These are phyloP conservation scores for Globisporangium cederbergense DNA, from an alignment of 352 stramenopile genomes.

Conservation along the genomic window DNA sequence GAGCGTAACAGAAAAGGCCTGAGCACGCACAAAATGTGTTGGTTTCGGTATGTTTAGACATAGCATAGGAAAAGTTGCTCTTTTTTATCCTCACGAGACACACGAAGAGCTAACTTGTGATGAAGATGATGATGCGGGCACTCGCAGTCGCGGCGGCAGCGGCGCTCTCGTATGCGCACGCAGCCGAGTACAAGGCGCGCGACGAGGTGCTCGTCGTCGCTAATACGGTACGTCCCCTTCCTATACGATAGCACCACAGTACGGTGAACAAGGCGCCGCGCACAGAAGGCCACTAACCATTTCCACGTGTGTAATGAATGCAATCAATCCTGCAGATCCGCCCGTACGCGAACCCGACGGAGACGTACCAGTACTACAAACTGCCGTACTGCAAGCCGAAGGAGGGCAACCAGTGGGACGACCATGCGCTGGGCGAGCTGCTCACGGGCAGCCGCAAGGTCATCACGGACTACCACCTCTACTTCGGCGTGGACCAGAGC, in stretches of 20 bases:
- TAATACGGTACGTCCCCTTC: conserved; percentile 47
- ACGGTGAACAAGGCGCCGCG: not conserved
- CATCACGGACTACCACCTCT: conserved; percentile 79
- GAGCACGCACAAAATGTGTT: no score
- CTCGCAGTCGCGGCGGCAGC: conserved; percentile 1
- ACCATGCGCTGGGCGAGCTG: conserved; percentile 92
- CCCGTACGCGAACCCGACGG: conserved; percentile 97
- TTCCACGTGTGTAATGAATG: not conserved
- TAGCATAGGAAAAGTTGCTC: not conserved
- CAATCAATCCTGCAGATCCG: conserved; percentile 40
- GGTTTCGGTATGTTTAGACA: no score
- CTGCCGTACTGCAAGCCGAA: conserved; percentile 94
- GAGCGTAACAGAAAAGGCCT: no score
- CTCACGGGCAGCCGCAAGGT: conserved; percentile 95
- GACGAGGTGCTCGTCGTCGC: conserved; percentile 70
- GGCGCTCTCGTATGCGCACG: conserved; percentile 3
- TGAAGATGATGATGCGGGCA: not conserved
- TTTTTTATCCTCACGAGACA: not conserved
- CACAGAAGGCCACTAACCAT: not conserved
- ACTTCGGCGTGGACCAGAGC: conserved; percentile 75
- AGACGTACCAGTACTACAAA: conserved; percentile 99
- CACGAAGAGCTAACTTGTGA: conserved; percentile 8
- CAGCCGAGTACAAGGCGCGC: conserved; percentile 39
- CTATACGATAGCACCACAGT: not conserved
- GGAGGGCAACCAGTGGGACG: conserved; percentile 80